Conservation (phyloP, 2,329 filamentous ascomycete species). For the Aureobasidium melanogenum region DNA sequence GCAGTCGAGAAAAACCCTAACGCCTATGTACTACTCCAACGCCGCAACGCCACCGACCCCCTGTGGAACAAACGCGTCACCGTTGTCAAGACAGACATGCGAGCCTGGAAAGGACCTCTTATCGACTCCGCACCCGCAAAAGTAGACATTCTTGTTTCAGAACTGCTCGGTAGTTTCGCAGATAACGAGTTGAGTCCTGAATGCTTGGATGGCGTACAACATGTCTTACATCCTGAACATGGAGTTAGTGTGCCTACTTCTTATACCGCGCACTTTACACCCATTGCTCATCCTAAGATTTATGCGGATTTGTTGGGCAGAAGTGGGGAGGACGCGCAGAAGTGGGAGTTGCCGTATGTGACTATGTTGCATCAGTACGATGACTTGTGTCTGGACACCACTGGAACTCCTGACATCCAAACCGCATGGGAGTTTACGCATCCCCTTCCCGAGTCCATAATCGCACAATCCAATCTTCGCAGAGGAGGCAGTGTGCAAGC, state of each 20-base stretch:
- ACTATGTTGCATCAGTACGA: constrained; percentile 87
- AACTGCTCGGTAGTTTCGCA: constrained; percentile 88
- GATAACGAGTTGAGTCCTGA: constrained; percentile 97
- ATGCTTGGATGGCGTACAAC: constrained; percentile 90
- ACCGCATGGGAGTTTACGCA: constrained; percentile 74
- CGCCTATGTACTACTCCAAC: constrained; percentile 83
- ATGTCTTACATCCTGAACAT: constrained; percentile 67
- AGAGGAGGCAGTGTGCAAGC: constrained; percentile 56
- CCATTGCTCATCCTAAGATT: constrained; percentile 78
- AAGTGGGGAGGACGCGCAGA: constrained; percentile 54
- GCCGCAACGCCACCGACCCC: constrained; percentile 63
- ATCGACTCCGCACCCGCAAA: constrained; percentile 48
- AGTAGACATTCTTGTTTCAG: constrained; percentile 89
- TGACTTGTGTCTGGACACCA: constrained; percentile 56
- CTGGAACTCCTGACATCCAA: constrained; percentile 47
- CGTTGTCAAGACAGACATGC: constrained; percentile 94
- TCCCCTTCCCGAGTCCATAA: constrained; percentile 53
- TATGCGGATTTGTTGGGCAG: constrained; percentile 69
- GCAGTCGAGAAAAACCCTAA: constrained; percentile 98
- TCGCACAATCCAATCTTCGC: constrained; percentile 46
- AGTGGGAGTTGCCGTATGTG: constrained; percentile 88
- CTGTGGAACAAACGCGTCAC: constrained; percentile 73
- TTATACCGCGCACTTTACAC: constrained; percentile 90
- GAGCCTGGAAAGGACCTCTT: constrained; percentile 80
- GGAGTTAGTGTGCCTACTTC: constrained; percentile 90